phyloP scores from a whole-genome alignment of 352 stramenopile species.

The Phytophthora sp. region DNA sequence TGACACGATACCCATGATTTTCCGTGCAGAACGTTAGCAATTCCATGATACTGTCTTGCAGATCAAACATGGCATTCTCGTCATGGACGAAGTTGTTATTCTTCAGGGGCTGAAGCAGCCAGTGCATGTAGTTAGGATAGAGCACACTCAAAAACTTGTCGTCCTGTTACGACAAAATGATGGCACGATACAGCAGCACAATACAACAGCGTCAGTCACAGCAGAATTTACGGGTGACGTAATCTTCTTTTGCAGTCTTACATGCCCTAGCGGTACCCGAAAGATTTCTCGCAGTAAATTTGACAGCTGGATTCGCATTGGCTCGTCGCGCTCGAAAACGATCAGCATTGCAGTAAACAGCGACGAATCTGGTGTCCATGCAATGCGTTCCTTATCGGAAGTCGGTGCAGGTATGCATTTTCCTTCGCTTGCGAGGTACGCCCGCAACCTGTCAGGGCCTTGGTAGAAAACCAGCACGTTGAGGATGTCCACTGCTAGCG shows the following conservation, averaged over 20 bases:
- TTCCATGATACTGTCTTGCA: slow-evolving; percentile 87
- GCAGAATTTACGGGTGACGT: not conserved
- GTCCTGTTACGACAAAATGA: too few relatives aligned
- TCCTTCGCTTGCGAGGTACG: slow-evolving; percentile 71
- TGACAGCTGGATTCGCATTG: slow-evolving; percentile 67
- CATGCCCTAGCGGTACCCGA: slow-evolving; percentile 67
- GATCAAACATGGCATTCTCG: slow-evolving; percentile 64
- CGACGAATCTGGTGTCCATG: slow-evolving; percentile 69
- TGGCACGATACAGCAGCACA: not conserved
- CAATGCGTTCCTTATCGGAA: slow-evolving; percentile 66
- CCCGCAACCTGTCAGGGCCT: slow-evolving; percentile 67
- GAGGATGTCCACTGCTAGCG: slow-evolving; percentile 67
- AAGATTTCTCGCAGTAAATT: slow-evolving; percentile 79
- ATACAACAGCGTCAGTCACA: not conserved
- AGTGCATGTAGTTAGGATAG: slow-evolving; percentile 90
- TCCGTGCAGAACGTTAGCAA: slow-evolving; percentile 88
- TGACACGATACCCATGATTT: slow-evolving; percentile 85
- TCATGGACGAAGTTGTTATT: slow-evolving; percentile 47
- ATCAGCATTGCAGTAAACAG: slow-evolving; percentile 75
- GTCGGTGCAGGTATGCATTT: slow-evolving; percentile 66
- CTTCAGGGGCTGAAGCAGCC: slow-evolving; percentile 84
- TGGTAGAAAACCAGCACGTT: slow-evolving; percentile 77
- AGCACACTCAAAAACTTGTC: slow-evolving; percentile 89
- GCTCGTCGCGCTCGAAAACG: slow-evolving; percentile 72
- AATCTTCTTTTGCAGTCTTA: slow-evolving; percentile 23